Percentiles rank a stretch among this genome's conserved stretches.
These are phyloP conservation scores for Eutrema salsugineum DNA, from an alignment of 441 rosid species.

Conservation along the genomic window DNA sequence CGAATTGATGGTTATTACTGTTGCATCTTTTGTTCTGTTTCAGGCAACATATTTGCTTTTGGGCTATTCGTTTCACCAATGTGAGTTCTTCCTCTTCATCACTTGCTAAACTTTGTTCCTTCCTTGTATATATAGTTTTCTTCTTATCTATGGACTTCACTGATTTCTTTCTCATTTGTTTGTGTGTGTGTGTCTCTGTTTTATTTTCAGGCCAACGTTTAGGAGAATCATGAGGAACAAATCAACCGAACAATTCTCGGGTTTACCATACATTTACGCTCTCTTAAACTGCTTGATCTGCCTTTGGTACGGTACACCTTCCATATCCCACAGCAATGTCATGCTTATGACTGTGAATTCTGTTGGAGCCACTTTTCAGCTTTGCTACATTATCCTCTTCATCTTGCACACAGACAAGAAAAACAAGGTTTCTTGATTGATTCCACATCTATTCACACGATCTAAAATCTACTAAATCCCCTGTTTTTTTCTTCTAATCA, in stretches of 20 bases:
- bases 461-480: background rate
- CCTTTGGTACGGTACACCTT: constrained; percentile 69
- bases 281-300: constrained; percentile 71
- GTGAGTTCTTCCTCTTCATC: constrained; percentile 38
- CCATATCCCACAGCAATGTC: constrained; percentile 44
- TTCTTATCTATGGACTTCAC: background rate
- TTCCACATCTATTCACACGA: background rate
- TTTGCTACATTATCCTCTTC: constrained; percentile 52
- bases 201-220: constrained; percentile 60
- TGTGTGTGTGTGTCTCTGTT: constrained; percentile 7
- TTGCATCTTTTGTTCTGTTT: constrained; percentile 4
- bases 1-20: background rate
- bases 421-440: constrained; percentile 43
- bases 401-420: constrained; percentile 42
- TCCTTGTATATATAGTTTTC: background rate
- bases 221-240: constrained; percentile 63
- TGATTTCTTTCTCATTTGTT: background rate
- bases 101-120: background rate
- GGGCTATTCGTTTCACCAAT: constrained; percentile 70
- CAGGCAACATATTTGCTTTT: constrained; percentile 75
- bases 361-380: constrained; percentile 60
- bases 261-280: constrained; percentile 65
- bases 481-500: background rate
- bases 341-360: constrained; percentile 65
- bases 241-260: constrained; percentile 68